These are phyloP conservation scores for Torulaspora delbrueckii DNA, from an alignment of 805 yeast species.

Conservation along the genomic window DNA sequence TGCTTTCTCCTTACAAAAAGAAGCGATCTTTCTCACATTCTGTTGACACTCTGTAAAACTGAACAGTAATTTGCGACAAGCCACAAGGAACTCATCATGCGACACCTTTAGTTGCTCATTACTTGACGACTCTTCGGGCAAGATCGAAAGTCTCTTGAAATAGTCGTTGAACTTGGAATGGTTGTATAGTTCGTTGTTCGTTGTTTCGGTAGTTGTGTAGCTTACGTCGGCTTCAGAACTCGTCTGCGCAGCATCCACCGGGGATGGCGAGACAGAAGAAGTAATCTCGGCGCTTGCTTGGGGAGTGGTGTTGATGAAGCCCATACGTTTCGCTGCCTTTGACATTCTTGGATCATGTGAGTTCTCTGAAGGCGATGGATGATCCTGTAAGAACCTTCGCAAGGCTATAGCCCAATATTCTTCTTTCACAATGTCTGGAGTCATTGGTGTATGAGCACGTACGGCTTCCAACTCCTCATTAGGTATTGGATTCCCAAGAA, in stretches of 20 bases:
- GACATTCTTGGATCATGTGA: slow-evolving; percentile 30
- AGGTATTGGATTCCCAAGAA: slow-evolving; percentile 54
- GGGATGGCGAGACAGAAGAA: slow-evolving; percentile 10
- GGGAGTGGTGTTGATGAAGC: slow-evolving; percentile 43
- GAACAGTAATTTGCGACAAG: slow-evolving; percentile 56
- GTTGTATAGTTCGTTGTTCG: slow-evolving; percentile 27
- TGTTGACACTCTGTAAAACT: slow-evolving; percentile 62
- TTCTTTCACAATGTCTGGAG: slow-evolving; percentile 38
- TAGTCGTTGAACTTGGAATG: slow-evolving; percentile 53
- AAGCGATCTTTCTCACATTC: slow-evolving; percentile 50
- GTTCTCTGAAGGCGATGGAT: slow-evolving; percentile 11
- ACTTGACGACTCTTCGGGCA: slow-evolving; percentile 45
- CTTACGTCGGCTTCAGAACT: slow-evolving; percentile 9
- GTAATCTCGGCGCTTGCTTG: slow-evolving; percentile 11
- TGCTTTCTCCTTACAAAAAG: slow-evolving; percentile 53
- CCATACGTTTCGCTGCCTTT: slow-evolving; percentile 73
- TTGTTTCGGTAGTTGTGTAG: slow-evolving; percentile 1
- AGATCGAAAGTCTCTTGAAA: slow-evolving; percentile 58
- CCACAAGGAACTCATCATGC: slow-evolving; percentile 32
- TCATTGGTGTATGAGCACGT: slow-evolving; percentile 35
- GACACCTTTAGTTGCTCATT: slow-evolving; percentile 26
- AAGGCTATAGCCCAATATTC: slow-evolving; percentile 37
- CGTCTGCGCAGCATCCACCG: slow-evolving; percentile 4
- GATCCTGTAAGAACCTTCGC: slow-evolving; percentile 26
- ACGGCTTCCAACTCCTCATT: slow-evolving; percentile 45